Conservation (phyloP, 192 early-diverging fungal genomes). For the Coemansia sp. region DNA sequence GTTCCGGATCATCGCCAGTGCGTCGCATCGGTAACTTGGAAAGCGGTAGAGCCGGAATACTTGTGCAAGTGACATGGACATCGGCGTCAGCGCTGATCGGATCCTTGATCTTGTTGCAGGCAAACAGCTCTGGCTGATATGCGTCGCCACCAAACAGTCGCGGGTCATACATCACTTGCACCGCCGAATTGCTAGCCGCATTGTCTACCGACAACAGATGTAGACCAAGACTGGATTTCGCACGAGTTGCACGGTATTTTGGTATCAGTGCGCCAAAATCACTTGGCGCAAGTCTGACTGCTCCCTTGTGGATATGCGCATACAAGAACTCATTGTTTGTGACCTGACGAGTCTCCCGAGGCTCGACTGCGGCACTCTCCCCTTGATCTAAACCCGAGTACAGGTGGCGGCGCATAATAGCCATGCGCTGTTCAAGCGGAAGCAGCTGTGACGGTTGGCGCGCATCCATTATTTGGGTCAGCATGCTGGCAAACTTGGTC, state of each 20-base stretch:
- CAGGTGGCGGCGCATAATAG: constrained; percentile 55
- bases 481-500: constrained; percentile 54
- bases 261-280: constrained; percentile 9
- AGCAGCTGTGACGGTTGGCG: constrained; percentile 55
- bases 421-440: constrained; percentile 59
- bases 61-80: constrained; percentile 5
- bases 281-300: constrained; percentile 1
- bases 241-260: neutral
- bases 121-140: constrained; percentile 10
- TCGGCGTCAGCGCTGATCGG: neutral
- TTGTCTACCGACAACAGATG: constrained; percentile 21
- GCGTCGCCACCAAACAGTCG: constrained; percentile 6
- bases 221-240: neutral
- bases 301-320: constrained; percentile 1
- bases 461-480: constrained; percentile 61
- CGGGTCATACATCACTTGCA: constrained; percentile 32
- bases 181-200: neutral
- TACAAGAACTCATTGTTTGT: constrained; percentile 19
- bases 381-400: constrained; percentile 54
- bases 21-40: constrained; percentile 28
- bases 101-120: constrained; percentile 12
- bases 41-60: constrained; percentile 5
- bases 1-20: constrained; percentile 1
- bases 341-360: neutral
- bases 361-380: neutral